Evolutionary conservation across 768 basidiomycete genomes (phyloP), one percentile per base, ranked within the genome.

Genomic region (Lentinula lateritia): DNA sequence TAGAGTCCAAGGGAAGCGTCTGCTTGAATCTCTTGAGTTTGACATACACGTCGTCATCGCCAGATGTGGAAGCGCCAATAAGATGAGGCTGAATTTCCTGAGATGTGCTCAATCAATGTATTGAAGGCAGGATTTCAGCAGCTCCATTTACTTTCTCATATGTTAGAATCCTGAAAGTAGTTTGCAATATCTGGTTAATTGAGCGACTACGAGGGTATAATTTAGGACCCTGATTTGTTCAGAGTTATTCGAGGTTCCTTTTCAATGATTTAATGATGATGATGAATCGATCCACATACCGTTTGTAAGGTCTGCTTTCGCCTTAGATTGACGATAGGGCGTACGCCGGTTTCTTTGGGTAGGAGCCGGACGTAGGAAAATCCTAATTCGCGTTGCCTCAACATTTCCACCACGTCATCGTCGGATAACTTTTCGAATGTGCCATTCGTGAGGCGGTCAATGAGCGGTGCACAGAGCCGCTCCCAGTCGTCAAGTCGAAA

Each of bases 401-500:
- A 73, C 41, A 93, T 80, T 60, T 85, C 84, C 50, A 81, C 76
- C 0, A 85, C 87, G 62, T 92, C 86, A 23, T 71, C 66, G 72
- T 83, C 78, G 6, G 87, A 74, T 23, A 98, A 76, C 66, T 83
- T 82, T 62, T 82, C 75, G 69, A 97, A 94, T 0, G 90, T 90
- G 6, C 80, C 82, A 7, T 77, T 69, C 6, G 85, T 84, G 39
- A 99, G 80, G n/a, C 85, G 80, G 62, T 87, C 83, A 10, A 96
- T 77, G 32, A 98, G 79, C 1, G 97, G 97, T 9, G 81, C 75
- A 61, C 94, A 95, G 5, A 98, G 79, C 2, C 73, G 75, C n/a
- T 81, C 78, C 97, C 96, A 99, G 66, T 96, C 95, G 56, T 96
- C 93, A 59, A 98, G 94, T 10, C 93, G 85, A 71, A 97, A 98